A percentile compares a stretch with the other conserved stretches of the same genome.
Conservation (phyloP, 371 early-diverging fungal species). For the Nematocida sp. region DNA sequence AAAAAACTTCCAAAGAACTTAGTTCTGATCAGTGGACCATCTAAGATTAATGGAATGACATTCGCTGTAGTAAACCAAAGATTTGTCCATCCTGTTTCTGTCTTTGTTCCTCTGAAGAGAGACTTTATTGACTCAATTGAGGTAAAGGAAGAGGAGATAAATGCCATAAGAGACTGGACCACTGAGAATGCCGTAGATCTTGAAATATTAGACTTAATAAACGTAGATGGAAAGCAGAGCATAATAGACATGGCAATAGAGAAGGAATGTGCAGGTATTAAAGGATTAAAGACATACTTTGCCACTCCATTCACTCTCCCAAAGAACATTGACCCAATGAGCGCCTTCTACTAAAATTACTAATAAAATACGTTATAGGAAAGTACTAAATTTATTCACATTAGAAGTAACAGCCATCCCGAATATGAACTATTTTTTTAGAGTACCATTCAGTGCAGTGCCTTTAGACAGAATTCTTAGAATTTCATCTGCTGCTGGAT, state of each 20-base stretch:
- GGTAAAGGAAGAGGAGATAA: conserved; percentile 27
- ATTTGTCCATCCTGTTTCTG: conserved; percentile 52
- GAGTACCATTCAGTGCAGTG: neutral
- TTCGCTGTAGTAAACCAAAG: conserved; percentile 54
- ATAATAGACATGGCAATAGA: conserved; percentile 25
- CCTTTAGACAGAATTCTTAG: neutral
- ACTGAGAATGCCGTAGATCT: conserved; percentile 52
- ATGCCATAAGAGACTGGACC: conserved; percentile 49
- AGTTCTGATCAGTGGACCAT: conserved; percentile 30
- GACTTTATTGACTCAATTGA: conserved; percentile 16
- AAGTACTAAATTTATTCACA: neutral
- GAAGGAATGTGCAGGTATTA: conserved; percentile 38
- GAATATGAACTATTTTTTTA: neutral
- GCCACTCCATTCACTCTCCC: conserved; percentile 53
- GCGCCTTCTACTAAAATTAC: conserved; percentile 48
- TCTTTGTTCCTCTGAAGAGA: conserved; percentile 39
- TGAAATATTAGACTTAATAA: conserved; percentile 5
- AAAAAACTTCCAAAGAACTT: conserved; percentile 57
- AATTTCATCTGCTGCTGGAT: too few species aligned
- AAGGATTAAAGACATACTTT: conserved; percentile 57
- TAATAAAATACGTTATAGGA: conserved; percentile 33
- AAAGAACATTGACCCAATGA: conserved; percentile 36
- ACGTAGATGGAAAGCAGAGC: conserved; percentile 5
- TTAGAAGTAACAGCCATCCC: too few species aligned
- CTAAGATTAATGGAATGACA: conserved; percentile 15